Conservation (phyloP, 169 alveolate species). For the Perkinsus marinus region DNA sequence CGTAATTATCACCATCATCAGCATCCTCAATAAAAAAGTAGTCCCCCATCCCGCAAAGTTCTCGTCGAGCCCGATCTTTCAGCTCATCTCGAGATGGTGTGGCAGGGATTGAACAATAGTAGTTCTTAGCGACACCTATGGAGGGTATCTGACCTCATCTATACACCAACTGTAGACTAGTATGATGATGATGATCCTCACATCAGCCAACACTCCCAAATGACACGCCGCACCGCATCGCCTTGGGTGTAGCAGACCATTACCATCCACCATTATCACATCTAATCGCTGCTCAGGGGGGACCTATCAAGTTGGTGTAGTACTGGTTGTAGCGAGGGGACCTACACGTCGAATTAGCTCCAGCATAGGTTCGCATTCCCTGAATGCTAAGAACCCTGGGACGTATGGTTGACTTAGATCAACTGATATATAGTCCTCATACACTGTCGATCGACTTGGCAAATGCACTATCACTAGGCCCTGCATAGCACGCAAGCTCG, state of each 20-base stretch:
- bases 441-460: neutral
- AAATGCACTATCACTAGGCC: neutral
- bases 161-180: neutral
- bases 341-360: conserved; percentile 34
- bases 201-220: conserved; percentile 45
- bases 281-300: conserved; percentile 15
- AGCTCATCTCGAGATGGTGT: neutral
- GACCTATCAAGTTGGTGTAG: no score
- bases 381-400: conserved; percentile 71
- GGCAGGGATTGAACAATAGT: neutral
- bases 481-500: neutral
- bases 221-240: conserved; percentile 70
- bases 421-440: neutral
- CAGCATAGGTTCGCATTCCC: conserved; percentile 54
- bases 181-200: neutral
- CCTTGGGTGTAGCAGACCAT: conserved; percentile 57
- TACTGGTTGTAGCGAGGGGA: neutral
- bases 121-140: neutral
- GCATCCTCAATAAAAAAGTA: neutral
- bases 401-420: conserved; percentile 40
- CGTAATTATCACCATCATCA: neutral
- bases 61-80: neutral
- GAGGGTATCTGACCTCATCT: neutral
- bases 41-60: neutral
- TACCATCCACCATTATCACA: conserved; percentile 62